Evolutionary conservation across 2,329 filamentous ascomycete genomes (phyloP).

Genomic region (Magnaporthiopsis incrustans): DNA sequence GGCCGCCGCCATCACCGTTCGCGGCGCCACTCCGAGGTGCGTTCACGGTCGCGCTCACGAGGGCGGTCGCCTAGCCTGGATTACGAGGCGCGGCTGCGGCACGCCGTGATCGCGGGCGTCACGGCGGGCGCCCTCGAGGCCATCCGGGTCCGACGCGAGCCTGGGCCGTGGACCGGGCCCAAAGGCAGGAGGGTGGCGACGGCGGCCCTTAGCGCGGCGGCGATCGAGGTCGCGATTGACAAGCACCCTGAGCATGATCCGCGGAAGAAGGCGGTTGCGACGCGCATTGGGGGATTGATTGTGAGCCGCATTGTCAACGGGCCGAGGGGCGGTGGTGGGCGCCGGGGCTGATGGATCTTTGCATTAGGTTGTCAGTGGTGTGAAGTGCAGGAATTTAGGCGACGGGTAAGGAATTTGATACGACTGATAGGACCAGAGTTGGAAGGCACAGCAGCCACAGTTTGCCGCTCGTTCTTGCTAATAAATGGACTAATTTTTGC

Average conservation of each 20-base stretch:
- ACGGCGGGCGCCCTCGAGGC: conserved; percentile 15
- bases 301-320: background rate
- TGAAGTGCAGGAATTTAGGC: too few relatives aligned
- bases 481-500: background rate
- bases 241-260: conserved; percentile 6
- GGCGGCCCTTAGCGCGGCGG: conserved; percentile 15
- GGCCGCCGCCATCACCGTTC: background rate
- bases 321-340: background rate
- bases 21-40: background rate
- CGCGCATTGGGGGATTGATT: background rate
- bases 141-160: conserved; percentile 12
- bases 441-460: too few relatives aligned
- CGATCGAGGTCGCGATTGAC: conserved; percentile 12
- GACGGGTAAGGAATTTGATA: too few relatives aligned
- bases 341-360: background rate
- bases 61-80: background rate
- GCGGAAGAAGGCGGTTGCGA: background rate
- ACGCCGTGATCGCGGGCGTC: conserved; percentile 21
- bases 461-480: background rate
- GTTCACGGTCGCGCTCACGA: background rate
- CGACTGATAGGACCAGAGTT: too few relatives aligned
- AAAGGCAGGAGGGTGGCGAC: conserved; percentile 14
- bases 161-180: conserved; percentile 11
- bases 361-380: too few relatives aligned
- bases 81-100: background rate